Conservation (phyloP, 768 basidiomycete species). For the Boletus subparvulus region DNA sequence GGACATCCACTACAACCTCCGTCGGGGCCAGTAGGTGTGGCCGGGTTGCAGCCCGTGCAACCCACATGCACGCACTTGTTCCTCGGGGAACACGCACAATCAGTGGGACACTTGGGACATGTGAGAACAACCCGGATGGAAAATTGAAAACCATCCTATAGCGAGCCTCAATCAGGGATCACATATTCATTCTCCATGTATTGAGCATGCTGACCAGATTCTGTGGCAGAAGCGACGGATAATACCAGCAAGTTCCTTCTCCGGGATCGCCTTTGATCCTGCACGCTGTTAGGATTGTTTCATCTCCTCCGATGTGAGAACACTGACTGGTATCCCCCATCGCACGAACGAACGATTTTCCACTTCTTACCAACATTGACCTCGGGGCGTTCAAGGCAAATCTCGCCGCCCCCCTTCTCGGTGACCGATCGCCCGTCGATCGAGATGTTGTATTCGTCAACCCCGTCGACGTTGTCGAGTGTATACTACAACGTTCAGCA, state of each 20-base stretch:
- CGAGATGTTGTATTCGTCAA: neutral
- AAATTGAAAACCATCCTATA: neutral
- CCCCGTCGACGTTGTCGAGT: neutral
- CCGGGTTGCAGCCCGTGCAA: no score
- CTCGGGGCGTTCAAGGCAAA: neutral
- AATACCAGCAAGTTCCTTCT: neutral
- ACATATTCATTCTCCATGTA: neutral
- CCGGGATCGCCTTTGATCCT: neutral
- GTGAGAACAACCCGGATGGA: no score
- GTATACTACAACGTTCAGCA: neutral
- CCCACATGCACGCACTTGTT: rapidly evolving
- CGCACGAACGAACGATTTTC: neutral
- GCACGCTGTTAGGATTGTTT: neutral
- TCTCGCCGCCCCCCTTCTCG: neutral
- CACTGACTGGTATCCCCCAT: neutral
- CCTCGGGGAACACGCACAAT: neutral
- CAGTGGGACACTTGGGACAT: neutral
- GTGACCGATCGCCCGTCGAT: neutral
- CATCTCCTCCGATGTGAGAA: no score
- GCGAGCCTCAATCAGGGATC: neutral
- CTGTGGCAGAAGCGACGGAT: neutral
- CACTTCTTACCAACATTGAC: neutral
- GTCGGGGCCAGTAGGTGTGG: no score
- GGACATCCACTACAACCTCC: slow-evolving; percentile 4
- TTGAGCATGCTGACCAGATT: neutral